Evolutionary conservation across 352 stramenopile species (phyloP).

Genomic region (Pseudoperonospora humuli): DNA sequence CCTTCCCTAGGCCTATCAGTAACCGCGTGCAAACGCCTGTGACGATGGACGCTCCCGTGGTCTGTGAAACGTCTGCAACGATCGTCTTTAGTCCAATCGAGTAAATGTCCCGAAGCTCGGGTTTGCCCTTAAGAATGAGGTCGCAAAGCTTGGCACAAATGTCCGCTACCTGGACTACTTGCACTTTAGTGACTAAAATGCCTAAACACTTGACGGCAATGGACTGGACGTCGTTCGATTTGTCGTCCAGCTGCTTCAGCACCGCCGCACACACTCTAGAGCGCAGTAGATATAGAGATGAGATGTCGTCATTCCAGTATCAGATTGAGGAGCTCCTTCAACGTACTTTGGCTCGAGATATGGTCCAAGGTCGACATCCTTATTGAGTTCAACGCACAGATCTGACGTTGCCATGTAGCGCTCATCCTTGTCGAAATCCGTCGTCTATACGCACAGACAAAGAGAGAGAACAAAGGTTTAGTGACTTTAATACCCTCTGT

Average conservation of each 20-base stretch:
- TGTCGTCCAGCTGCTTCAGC: slow-evolving; percentile 96
- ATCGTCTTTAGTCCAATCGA: slow-evolving; percentile 98
- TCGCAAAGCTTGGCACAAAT: slow-evolving; percentile 96
- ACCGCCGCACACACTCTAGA: slow-evolving; percentile 92
- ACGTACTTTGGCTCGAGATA: slow-evolving; percentile 82
- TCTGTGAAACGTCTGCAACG: slow-evolving; percentile 88
- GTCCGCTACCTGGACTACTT: slow-evolving; percentile 91
- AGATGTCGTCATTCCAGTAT: neutral
- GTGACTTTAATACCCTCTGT: neutral
- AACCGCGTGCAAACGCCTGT: slow-evolving; percentile 60
- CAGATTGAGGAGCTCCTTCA: neutral
- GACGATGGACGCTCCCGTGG: slow-evolving; percentile 84
- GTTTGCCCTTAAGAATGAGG: slow-evolving; percentile 94
- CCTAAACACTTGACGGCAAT: slow-evolving; percentile 89
- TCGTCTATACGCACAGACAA: slow-evolving; percentile 33
- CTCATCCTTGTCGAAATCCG: slow-evolving; percentile 95
- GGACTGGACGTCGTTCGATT: slow-evolving; percentile 98
- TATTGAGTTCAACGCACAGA: slow-evolving; percentile 93
- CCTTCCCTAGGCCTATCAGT: slow-evolving; percentile 50
- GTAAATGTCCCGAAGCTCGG: slow-evolving; percentile 97
- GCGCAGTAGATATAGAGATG: neutral
- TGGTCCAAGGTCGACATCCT: slow-evolving; percentile 85
- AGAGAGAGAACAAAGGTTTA: neutral
- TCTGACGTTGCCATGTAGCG: slow-evolving; percentile 99
- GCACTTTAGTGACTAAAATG: slow-evolving; percentile 95